phyloP scores from a whole-genome alignment of 2,329 filamentous ascomycete species.

The Grosmannia huntii region DNA sequence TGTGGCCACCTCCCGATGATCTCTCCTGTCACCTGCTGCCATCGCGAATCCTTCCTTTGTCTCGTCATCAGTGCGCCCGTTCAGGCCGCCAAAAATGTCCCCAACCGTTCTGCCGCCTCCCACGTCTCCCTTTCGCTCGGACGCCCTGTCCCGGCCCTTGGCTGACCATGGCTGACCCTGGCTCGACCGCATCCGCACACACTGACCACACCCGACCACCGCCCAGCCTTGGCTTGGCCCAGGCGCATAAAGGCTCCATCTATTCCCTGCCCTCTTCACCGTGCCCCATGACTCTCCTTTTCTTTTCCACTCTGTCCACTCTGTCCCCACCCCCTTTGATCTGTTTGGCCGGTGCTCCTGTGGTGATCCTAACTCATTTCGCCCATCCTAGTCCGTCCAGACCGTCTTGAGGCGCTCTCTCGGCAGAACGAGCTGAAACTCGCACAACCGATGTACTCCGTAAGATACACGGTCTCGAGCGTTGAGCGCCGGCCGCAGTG shows the following conservation, averaged over 20 bases:
- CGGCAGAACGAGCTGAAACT: background rate
- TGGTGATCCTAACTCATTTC: background rate
- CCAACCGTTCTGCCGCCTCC: too few species aligned
- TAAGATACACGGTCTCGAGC: too few species aligned
- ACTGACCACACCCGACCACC: background rate
- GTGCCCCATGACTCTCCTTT: background rate
- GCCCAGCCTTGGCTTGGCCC: background rate
- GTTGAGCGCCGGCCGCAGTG: background rate
- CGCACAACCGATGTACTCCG: background rate
- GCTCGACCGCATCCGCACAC: background rate
- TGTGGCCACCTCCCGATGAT: background rate
- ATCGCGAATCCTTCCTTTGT: background rate
- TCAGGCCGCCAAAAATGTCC: background rate
- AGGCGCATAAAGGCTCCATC: background rate
- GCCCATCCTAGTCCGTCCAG: background rate
- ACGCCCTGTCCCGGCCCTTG: too few species aligned
- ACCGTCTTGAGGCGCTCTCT: background rate
- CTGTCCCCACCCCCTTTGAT: background rate
- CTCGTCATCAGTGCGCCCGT: background rate
- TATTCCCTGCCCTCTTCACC: background rate
- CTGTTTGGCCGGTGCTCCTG: background rate
- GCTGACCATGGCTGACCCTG: too few species aligned
- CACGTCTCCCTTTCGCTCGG: too few species aligned
- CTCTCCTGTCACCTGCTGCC: background rate
- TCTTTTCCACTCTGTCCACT: background rate